Evolutionary conservation across 352 stramenopile species (phyloP).

Genomic region (Globisporangium camurandrum): DNA sequence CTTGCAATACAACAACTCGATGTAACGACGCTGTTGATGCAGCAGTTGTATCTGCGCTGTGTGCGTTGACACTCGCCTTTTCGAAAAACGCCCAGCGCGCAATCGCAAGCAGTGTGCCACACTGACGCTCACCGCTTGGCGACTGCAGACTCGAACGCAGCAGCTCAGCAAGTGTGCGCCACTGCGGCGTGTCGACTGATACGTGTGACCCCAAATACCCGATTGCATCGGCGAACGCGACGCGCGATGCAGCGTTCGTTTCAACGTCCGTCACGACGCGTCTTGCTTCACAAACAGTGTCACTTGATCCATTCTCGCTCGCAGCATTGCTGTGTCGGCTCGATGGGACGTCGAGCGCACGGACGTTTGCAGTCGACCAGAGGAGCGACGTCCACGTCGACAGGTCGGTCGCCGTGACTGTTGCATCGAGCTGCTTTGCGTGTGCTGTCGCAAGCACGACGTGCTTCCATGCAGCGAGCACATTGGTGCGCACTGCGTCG

Average conservation of each 20-base stretch:
- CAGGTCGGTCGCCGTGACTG: conserved; percentile 16
- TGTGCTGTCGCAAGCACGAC: conserved; percentile 20
- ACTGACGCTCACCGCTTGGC: conserved; percentile 47
- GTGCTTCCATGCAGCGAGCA: conserved; percentile 37
- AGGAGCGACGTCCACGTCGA: conserved; percentile 38
- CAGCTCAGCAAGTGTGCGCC: conserved; percentile 15
- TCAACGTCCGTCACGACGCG: conserved; percentile 5
- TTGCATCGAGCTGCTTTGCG: conserved; percentile 15
- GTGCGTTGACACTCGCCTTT: conserved; percentile 7
- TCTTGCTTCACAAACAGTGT: no score
- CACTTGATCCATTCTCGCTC: not conserved
- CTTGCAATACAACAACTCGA: conserved; percentile 15
- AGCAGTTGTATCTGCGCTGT: conserved; percentile 7
- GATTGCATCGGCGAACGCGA: conserved; percentile 52
- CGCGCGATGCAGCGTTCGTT: conserved; percentile 25
- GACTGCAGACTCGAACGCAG: conserved; percentile 24
- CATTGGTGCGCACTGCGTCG: conserved; percentile 13
- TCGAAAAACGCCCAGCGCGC: conserved; percentile 44
- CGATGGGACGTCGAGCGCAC: conserved; percentile 19
- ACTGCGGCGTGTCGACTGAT: conserved; percentile 12
- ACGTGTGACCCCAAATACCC: conserved; percentile 31
- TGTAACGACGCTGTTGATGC: not conserved
- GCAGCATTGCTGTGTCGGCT: conserved; percentile 4
- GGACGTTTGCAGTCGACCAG: conserved; percentile 33
- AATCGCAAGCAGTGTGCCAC: conserved; percentile 41